Evolutionary conservation across 805 yeast genomes (phyloP), one percentile per base, ranked within the genome.

Genomic region (Ogataea chonburiensis): DNA sequence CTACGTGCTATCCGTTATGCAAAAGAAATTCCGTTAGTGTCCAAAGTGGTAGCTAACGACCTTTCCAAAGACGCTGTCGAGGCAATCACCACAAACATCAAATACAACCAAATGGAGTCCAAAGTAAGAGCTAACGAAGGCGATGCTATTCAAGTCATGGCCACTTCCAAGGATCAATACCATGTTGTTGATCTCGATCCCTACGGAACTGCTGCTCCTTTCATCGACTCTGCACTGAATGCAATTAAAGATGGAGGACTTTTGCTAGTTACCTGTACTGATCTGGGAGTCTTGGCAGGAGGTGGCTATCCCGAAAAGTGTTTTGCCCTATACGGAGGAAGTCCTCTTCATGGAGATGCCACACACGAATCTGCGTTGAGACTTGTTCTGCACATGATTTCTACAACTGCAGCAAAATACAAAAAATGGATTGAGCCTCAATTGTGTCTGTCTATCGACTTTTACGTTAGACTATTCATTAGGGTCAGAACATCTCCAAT

Each of bases 261-360:
- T 27, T 62, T 93, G 47, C 66, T 93, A 33, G 91, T 93, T 3
- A 93, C 99, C 0, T 93, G 98, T 60, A 93, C 99, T 0, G 99
- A 93, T 64, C 72, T 94, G 11, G 95, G 95, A 0, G 96, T 93
- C 1, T 69, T 93, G 36, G 98, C 98, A 1, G 98, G 98, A 13
- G 81, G 82, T 46, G 94, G 95, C 10, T 91, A 91, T 59, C 97
- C 98, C 0, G 99, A 93, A 52, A 93, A 93, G 62, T 91, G 98
- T 63, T 93, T 80, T 66, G 88, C 97, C 0, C 68, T 86, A 12
- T 93, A 93, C 57, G 98, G 98, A 14, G 98, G 98, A 15, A 81
- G 81, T 38, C 87, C 91, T 45, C 69, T 87, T 53, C 84, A 91
- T 44, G 78, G 76, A 39, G 97, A 86, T 54, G 79, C 88, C 16